phyloP scores from a whole-genome alignment of 441 rosid species.

The Theobroma grandiflorum region DNA sequence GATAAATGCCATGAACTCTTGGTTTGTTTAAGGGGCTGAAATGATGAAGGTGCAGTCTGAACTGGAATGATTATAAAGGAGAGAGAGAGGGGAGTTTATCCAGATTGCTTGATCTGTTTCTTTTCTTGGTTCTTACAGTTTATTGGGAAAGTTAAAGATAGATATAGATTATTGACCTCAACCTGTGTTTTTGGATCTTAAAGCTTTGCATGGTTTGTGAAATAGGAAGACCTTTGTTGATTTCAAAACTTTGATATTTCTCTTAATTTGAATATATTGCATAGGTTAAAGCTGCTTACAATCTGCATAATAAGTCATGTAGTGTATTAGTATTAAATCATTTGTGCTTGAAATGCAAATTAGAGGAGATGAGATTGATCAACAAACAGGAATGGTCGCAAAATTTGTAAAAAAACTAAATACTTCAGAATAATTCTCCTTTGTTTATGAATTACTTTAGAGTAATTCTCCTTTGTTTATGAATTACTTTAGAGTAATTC shows the following conservation, averaged over 20 bases:
- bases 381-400: background rate
- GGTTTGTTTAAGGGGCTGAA: slow-evolving; percentile 7
- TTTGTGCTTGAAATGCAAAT: slow-evolving; percentile 10
- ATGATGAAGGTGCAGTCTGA: background rate
- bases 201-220: background rate
- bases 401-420: background rate
- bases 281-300: background rate
- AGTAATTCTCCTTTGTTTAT: background rate
- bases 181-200: background rate
- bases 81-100: background rate
- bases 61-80: background rate
- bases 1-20: background rate
- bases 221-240: background rate
- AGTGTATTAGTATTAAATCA: background rate
- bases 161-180: background rate
- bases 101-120: background rate
- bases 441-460: background rate
- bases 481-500: background rate
- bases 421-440: background rate
- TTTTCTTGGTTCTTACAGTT: background rate
- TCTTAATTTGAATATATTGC: background rate
- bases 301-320: background rate
- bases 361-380: background rate
- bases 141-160: background rate
- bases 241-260: slow-evolving; percentile 3